phyloP scores from a whole-genome alignment of 2,329 filamentous ascomycete species.

The Xylariaceae sp. region DNA sequence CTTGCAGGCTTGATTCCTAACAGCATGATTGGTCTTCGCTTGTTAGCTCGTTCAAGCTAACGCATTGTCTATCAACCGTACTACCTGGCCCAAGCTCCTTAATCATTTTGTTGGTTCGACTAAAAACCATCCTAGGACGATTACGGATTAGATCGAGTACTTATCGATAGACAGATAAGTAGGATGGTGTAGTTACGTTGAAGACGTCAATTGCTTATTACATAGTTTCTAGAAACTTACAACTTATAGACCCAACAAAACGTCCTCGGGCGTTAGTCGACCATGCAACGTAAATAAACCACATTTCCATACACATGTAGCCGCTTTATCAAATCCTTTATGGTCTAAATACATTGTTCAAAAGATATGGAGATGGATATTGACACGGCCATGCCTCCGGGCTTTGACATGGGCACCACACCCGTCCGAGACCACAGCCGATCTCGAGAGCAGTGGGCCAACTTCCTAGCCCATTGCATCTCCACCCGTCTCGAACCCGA shows the following conservation, averaged over 20 bases:
- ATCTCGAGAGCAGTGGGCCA: conserved; percentile 48
- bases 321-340: too few relatives aligned
- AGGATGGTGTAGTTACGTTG: background rate
- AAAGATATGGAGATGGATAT: conserved; percentile 26
- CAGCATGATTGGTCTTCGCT: too few relatives aligned
- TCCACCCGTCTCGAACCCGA: conserved; percentile 54
- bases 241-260: background rate
- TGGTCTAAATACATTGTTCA: background rate
- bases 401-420: conserved; percentile 4
- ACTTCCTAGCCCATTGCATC: conserved; percentile 56
- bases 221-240: background rate
- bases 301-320: background rate
- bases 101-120: conserved; percentile 1
- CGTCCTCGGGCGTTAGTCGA: background rate
- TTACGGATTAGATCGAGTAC: background rate
- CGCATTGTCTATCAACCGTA: background rate
- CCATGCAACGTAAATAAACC: background rate
- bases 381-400: conserved; percentile 12
- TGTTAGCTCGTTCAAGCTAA: background rate
- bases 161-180: background rate
- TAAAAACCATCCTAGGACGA: background rate
- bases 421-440: conserved; percentile 17
- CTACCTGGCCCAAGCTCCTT: conserved; percentile 22
- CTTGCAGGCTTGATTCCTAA: too few relatives aligned
- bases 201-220: background rate